Conservation (phyloP, 345 rosid genomes). For the Gossypium raimondii region DNA sequence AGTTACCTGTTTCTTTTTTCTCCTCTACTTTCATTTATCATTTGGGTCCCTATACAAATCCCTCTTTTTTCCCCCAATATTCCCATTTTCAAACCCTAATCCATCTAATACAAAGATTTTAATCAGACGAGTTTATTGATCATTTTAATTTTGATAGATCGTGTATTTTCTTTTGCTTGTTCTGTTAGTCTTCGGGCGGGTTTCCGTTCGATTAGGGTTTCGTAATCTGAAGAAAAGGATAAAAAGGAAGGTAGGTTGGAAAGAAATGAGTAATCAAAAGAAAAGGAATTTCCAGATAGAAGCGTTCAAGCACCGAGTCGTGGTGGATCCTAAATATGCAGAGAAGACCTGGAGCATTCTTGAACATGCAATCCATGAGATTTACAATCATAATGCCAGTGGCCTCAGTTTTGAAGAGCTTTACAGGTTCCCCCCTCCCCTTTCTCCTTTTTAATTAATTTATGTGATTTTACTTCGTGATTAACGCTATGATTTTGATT, state of each 20-base stretch:
- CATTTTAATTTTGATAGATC: neutral
- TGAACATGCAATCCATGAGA: constrained; percentile 97
- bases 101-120: neutral
- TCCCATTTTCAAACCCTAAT: neutral
- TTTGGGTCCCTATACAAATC: neutral
- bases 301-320: constrained; percentile 97
- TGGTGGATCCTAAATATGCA: constrained; percentile 96
- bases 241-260: neutral
- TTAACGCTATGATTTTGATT: neutral
- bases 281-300: constrained; percentile 96
- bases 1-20: neutral
- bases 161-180: neutral
- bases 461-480: neutral
- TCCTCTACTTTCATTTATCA: constrained; percentile 1
- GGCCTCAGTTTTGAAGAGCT: constrained; percentile 98
- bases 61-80: neutral
- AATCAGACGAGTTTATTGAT: neutral
- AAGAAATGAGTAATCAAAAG: constrained; percentile 85
- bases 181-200: neutral
- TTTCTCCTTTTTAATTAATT: neutral
- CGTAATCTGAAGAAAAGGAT: constrained; percentile 19
- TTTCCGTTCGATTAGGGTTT: constrained; percentile 14
- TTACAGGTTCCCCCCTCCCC: constrained; percentile 51
- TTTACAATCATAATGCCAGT: constrained; percentile 98
- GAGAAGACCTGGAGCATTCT: constrained; percentile 97